Base-by-base conservation (phyloP, 2,329 filamentous ascomycete species). In the Penicillium olsonii region DNA sequence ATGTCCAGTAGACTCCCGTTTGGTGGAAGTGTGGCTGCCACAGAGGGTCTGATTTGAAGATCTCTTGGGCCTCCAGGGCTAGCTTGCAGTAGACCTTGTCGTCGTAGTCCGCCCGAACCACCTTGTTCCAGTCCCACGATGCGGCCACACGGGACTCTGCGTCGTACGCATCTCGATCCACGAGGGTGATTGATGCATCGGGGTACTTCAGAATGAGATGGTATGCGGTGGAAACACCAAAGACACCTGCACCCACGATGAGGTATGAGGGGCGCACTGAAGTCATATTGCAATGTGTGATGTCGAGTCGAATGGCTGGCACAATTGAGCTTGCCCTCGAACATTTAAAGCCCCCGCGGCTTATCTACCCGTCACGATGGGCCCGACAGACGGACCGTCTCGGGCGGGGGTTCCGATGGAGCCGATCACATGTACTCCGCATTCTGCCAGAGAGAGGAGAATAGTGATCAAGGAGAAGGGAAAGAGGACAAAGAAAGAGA, bases 1-100 rank as follows among this genome's bases (percentile, higher is more conserved):
- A 75, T 2, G 67, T 72, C 73, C 72, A 79, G 66, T 75, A 78
- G 38, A 79, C 78, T 27, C 78, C 78, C 1, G 75, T 78, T 61
- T 79, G 68, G 60, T 80, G 77, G 62, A 78, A 80, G 61, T 74
- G 75, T 1, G 62, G 62, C 40, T 63, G 55, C 62, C 62, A 64
- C 5, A 64, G 55, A 2, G 62, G 61, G 48, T 65, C 60, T 0
- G 75, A 75, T 53, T 67, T 67, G 58, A 68, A 70, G 14, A 69
- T 64, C 12, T 65, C 62, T 29, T 65, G 62, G 0, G 62, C 61
- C 24, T 65, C 62, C 9, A 65, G 60, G 22, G 62, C 62, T 9
- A 65, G 42, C 47, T 39, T 48, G 44, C 61, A 63, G 26, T 65
- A 65, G 15, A 64, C 35, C 26, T 63, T 65, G 43, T 65, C 62